Conservation (phyloP, 2,329 filamentous ascomycete species). For the Aspergillus brasiliensis region DNA sequence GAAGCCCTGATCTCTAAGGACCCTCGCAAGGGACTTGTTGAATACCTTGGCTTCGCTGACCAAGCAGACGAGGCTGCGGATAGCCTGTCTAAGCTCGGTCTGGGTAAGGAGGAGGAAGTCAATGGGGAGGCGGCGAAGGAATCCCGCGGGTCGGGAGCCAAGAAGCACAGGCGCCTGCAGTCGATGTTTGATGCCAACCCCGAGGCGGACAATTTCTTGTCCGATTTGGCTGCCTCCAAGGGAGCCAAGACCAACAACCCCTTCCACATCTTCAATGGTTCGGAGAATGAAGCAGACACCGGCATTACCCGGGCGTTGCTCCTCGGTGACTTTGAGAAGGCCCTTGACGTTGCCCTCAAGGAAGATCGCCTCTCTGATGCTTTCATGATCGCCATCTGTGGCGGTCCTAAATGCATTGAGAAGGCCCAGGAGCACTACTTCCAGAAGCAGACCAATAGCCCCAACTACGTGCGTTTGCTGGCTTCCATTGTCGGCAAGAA, state of each 20-base stretch:
- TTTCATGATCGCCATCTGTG: conserved; percentile 96
- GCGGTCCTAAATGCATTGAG: conserved; percentile 87
- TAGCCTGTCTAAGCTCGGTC: conserved; percentile 44
- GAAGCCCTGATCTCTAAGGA: conserved; percentile 83
- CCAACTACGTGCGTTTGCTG: conserved; percentile 88
- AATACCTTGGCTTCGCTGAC: conserved; percentile 84
- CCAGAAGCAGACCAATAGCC: conserved; percentile 75
- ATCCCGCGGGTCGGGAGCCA: conserved; percentile 49
- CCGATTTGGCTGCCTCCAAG: conserved; percentile 82
- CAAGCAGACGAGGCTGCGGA: conserved; percentile 54
- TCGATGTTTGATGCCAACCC: conserved; percentile 77
- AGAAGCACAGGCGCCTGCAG: conserved; percentile 66
- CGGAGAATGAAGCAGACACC: conserved; percentile 82
- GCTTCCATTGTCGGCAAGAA: conserved; percentile 95
- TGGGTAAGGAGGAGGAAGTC: conserved; percentile 43
- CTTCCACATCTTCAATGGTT: conserved; percentile 83
- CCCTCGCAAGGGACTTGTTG: conserved; percentile 80
- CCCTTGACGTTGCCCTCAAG: conserved; percentile 82
- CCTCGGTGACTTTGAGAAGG: conserved; percentile 86
- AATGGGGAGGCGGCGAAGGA: conserved; percentile 53
- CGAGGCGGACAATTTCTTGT: conserved; percentile 83
- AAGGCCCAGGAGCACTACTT: conserved; percentile 93
- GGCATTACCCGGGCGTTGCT: conserved; percentile 84
- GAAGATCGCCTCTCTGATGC: conserved; percentile 92
- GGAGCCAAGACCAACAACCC: conserved; percentile 91